Percentiles rank a stretch among this genome's conserved stretches.
Evolutionary conservation across 352 stramenopile species (phyloP).

Genomic region (Peronospora farinosa): DNA sequence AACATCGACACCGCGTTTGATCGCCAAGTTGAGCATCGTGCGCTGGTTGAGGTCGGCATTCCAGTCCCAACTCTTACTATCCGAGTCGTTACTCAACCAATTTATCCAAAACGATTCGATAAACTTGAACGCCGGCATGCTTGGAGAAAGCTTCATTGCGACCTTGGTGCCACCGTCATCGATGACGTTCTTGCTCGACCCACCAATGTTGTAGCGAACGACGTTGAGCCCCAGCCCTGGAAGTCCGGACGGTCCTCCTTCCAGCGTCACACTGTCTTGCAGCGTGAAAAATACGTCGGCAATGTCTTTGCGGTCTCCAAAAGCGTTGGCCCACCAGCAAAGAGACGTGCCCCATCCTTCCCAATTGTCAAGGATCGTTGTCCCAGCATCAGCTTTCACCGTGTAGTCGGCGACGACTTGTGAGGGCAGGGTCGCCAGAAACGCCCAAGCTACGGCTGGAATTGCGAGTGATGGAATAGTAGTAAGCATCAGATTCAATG

Average conservation of each 20-base stretch:
- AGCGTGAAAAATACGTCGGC: conserved; percentile 50
- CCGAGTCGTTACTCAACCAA: conserved; percentile 36
- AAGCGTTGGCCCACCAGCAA: conserved; percentile 58
- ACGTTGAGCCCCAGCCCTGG: conserved; percentile 50
- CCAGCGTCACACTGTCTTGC: conserved; percentile 32
- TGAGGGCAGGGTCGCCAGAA: conserved; percentile 1
- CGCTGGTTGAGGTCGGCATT: conserved; percentile 37
- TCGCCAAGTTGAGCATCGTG: conserved; percentile 35
- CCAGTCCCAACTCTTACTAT: conserved; percentile 49
- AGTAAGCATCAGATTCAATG: no score
- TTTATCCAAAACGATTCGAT: conserved; percentile 60
- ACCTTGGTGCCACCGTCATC: conserved; percentile 33
- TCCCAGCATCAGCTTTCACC: conserved; percentile 16
- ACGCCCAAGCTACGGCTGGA: no score
- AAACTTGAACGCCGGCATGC: conserved; percentile 48
- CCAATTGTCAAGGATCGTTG: conserved; percentile 26
- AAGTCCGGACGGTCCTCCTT: conserved; percentile 17
- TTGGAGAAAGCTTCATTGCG: conserved; percentile 38
- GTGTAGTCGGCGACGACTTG: conserved; percentile 16
- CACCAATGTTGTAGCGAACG: conserved; percentile 58
- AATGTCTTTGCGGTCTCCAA: conserved; percentile 46
- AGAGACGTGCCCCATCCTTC: conserved; percentile 60
- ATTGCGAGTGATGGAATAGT: no score
- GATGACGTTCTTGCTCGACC: conserved; percentile 36
- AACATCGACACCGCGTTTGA: conserved; percentile 32